Percentiles rank a stretch among this genome's conserved stretches.
These are phyloP conservation scores for Dichotomocladium elegans DNA, from an alignment of 371 early-diverging fungal genomes.

Conservation along the genomic window DNA sequence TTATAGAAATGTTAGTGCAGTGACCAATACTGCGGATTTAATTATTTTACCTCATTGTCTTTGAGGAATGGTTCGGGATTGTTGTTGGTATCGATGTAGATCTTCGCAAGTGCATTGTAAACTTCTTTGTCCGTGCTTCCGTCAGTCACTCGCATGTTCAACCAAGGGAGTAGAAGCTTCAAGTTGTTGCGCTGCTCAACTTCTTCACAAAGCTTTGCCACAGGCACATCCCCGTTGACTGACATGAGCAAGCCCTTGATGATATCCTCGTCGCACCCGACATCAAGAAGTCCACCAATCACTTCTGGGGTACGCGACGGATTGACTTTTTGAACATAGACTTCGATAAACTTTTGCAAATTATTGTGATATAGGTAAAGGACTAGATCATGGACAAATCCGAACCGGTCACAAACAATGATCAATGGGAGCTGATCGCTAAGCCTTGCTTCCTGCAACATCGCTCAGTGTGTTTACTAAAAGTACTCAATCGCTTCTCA, in stretches of 20 bases:
- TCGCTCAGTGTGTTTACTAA: not conserved
- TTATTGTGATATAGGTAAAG: slow-evolving; percentile 93
- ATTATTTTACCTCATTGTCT: slow-evolving; percentile 65
- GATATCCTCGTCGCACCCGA: slow-evolving; percentile 92
- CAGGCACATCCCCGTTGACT: slow-evolving; percentile 75
- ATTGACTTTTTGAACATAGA: slow-evolving; percentile 97
- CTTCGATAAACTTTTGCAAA: slow-evolving; percentile 92
- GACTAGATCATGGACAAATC: slow-evolving; percentile 96
- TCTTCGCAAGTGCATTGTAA: slow-evolving; percentile 97
- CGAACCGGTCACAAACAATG: slow-evolving; percentile 96
- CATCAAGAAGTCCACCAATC: slow-evolving; percentile 95
- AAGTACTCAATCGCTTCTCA: not conserved
- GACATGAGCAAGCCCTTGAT: slow-evolving; percentile 87
- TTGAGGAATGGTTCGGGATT: slow-evolving; percentile 95
- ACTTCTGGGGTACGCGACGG: slow-evolving; percentile 92
- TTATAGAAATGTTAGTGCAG: not conserved
- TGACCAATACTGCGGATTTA: not conserved
- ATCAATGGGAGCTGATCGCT: slow-evolving; percentile 94
- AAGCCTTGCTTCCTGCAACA: slow-evolving; percentile 82
- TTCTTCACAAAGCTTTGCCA: slow-evolving; percentile 88
- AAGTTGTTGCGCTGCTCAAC: slow-evolving; percentile 95
- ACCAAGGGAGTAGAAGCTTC: slow-evolving; percentile 91
- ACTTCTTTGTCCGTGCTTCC: slow-evolving; percentile 85
- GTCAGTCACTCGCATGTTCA: slow-evolving; percentile 84
- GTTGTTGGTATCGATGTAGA: slow-evolving; percentile 98